Evolutionary conservation across 1,284 basidiomycete genomes (phyloP).

Genomic region (Tausonia pullulans): DNA sequence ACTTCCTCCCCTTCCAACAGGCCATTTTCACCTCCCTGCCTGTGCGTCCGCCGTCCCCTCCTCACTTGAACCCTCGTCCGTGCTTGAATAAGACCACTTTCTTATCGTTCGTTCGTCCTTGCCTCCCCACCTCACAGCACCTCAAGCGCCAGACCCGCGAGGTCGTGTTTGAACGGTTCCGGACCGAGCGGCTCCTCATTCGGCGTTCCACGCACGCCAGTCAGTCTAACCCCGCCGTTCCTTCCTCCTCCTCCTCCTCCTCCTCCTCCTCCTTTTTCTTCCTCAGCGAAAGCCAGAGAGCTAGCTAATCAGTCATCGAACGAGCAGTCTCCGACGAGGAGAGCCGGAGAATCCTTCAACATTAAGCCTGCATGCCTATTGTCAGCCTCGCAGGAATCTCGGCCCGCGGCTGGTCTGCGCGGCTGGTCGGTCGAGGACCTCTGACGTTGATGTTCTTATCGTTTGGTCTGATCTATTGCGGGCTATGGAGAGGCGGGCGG

Average conservation of each 20-base stretch:
- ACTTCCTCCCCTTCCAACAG: conserved; percentile 14
- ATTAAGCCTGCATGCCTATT: too few relatives aligned
- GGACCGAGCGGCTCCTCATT: conserved; percentile 29
- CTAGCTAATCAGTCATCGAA: neutral
- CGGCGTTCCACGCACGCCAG: conserved; percentile 5
- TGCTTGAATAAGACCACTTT: neutral
- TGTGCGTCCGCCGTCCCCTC: conserved; percentile 13
- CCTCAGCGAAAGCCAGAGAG: neutral
- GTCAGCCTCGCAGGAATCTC: too few relatives aligned
- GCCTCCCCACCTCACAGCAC: conserved; percentile 12
- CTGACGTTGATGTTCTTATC: neutral
- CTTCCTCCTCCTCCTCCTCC: neutral
- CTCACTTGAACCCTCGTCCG: neutral
- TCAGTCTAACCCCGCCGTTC: neutral
- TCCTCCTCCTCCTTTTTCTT: neutral
- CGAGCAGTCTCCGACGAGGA: neutral
- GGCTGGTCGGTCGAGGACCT: neutral
- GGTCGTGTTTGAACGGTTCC: conserved; percentile 30
- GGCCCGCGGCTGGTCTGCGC: too few relatives aligned
- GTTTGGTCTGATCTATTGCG: neutral
- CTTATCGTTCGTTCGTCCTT: neutral
- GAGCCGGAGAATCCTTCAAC: too few relatives aligned
- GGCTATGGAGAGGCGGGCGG: neutral
- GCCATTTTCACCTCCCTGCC: conserved; percentile 23
- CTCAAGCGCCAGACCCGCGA: conserved; percentile 26